A percentile compares a stretch with the other conserved stretches of the same genome.
phyloP scores from a whole-genome alignment of 2,329 filamentous ascomycete species.

The Fusarium tuaranense region DNA sequence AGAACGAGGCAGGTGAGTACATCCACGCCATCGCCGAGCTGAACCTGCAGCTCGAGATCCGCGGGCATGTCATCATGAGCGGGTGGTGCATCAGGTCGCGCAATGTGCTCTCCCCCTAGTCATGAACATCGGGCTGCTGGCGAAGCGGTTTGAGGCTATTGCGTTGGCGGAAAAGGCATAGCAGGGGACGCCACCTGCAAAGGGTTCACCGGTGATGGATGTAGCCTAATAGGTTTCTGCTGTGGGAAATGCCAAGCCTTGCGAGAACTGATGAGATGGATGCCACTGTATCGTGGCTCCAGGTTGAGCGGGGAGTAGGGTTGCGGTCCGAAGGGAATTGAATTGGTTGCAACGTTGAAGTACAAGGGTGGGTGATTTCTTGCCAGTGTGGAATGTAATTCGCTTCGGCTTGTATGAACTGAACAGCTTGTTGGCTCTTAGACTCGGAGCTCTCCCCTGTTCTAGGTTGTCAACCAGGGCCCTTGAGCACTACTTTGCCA shows the following conservation, averaged over 20 bases:
- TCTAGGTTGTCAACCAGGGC: neutral
- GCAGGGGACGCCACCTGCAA: neutral
- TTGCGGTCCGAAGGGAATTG: neutral
- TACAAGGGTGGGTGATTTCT: neutral
- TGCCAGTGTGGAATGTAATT: neutral
- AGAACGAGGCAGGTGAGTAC: neutral
- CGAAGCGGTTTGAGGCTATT: neutral
- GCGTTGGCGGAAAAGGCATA: neutral
- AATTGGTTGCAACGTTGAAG: neutral
- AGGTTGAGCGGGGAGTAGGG: neutral
- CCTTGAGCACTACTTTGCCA: neutral
- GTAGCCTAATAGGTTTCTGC: neutral
- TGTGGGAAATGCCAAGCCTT: neutral
- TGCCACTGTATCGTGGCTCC: neutral
- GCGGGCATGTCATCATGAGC: neutral
- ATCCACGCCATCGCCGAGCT: neutral
- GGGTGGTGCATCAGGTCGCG: neutral
- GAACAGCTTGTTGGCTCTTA: neutral
- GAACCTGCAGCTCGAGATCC: neutral
- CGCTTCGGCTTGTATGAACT: neutral
- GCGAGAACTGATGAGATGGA: neutral
- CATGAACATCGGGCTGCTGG: neutral
- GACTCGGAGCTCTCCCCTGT: neutral
- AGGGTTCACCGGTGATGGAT: neutral
- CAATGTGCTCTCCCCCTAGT: neutral